Evolutionary conservation across 331 rosid species (phyloP).

Genomic region (Quercus lobata): DNA sequence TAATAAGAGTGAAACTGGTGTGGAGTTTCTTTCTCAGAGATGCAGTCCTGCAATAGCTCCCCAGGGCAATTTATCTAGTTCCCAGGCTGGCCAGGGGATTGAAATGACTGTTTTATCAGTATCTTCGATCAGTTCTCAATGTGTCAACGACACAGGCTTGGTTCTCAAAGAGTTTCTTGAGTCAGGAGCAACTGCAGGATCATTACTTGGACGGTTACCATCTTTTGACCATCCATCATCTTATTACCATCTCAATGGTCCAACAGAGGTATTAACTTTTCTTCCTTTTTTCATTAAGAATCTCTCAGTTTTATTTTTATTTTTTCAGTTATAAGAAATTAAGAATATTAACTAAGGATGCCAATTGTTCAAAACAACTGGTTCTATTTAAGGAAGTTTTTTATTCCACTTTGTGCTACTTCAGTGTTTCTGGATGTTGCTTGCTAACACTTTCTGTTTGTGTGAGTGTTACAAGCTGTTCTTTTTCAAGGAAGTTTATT

Average conservation of each 20-base stretch:
- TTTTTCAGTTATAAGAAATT: neutral
- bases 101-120: slow-evolving; percentile 77
- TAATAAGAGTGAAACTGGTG: slow-evolving; percentile 33
- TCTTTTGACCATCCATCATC: slow-evolving; percentile 61
- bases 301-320: too few relatives aligned
- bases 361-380: neutral
- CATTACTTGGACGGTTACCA: slow-evolving; percentile 49
- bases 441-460: neutral
- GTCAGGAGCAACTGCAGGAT: slow-evolving; percentile 54
- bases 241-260: slow-evolving; percentile 40
- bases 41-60: slow-evolving; percentile 28
- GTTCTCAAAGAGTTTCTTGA: slow-evolving; percentile 81
- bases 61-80: slow-evolving; percentile 41
- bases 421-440: neutral
- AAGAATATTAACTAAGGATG: neutral
- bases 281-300: neutral
- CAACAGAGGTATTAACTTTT: slow-evolving; percentile 46
- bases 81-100: slow-evolving; percentile 54
- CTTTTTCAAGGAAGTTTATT: neutral
- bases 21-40: slow-evolving; percentile 39
- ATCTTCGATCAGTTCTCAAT: slow-evolving; percentile 53
- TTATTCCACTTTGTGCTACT: neutral
- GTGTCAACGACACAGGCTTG: slow-evolving; percentile 56
- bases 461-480: too few relatives aligned
- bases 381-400: neutral